Evolutionary conservation across 164 flowering plant species (phyloP).

Genomic region (Chimonanthus salicifolius): DNA sequence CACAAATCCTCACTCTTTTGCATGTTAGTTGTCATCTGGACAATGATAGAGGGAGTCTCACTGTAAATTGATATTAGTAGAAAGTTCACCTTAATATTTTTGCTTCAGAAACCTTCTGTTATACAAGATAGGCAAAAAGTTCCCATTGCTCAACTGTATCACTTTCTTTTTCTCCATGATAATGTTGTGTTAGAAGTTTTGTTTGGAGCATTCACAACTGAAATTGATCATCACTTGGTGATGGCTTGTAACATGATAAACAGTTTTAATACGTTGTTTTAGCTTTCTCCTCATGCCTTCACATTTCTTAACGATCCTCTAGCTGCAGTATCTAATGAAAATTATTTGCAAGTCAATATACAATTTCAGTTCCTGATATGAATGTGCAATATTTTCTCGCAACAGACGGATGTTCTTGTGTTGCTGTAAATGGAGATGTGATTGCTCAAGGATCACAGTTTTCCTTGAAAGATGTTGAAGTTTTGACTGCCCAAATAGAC

Average conservation of each 20-base stretch:
- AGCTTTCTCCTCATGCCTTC: too few relatives aligned
- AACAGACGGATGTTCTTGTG: slow-evolving; percentile 85
- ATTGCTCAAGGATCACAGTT: slow-evolving; percentile 97
- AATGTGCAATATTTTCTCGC: slow-evolving; percentile 4
- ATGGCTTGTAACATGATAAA: too few relatives aligned
- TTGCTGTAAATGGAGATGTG: slow-evolving; percentile 86
- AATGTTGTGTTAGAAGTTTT: background rate
- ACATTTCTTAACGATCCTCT: too few relatives aligned
- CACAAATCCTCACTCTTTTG: background rate
- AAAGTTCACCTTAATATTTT: background rate
- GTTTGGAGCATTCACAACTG: background rate
- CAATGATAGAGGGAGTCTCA: background rate
- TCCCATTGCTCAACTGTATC: background rate
- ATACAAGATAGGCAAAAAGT: background rate
- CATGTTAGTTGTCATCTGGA: background rate
- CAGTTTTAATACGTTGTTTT: too few relatives aligned
- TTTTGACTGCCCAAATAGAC: slow-evolving; percentile 85
- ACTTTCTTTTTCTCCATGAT: background rate
- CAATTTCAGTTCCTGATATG: background rate
- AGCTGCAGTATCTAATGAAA: too few relatives aligned
- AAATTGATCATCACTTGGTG: too few relatives aligned
- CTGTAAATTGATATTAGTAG: background rate
- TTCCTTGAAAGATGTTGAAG: slow-evolving; percentile 92
- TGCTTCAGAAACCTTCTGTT: background rate
- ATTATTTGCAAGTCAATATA: too few relatives aligned